A percentile compares a stretch with the other conserved stretches of the same genome.
Evolutionary conservation across 1,139 yeast species (phyloP).

Genomic region (Candida sanyaensis): DNA sequence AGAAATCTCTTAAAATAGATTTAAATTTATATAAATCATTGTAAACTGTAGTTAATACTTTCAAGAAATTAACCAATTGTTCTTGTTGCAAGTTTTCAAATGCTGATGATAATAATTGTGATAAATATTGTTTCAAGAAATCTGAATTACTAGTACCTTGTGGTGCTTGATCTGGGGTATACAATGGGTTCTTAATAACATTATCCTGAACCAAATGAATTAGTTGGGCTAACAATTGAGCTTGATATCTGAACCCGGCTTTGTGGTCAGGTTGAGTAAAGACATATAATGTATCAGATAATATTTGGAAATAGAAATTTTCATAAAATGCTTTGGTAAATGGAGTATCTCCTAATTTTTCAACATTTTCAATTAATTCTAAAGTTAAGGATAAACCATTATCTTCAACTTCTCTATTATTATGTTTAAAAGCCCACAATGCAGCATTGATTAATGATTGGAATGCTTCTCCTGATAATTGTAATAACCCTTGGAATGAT

Average conservation of each 20-base stretch:
- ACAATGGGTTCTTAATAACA: slow-evolving; percentile 75
- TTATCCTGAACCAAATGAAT: slow-evolving; percentile 81
- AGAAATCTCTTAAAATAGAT: slow-evolving; percentile 89
- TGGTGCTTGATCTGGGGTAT: slow-evolving; percentile 72
- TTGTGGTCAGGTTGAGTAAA: slow-evolving; percentile 97
- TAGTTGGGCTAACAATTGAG: slow-evolving; percentile 80
- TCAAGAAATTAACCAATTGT: slow-evolving; percentile 80
- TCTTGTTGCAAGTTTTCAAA: slow-evolving; percentile 87
- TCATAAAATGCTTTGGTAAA: slow-evolving; percentile 87
- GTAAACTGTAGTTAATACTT: slow-evolving; percentile 73
- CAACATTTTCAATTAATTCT: slow-evolving; percentile 86
- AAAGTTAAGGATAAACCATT: slow-evolving; percentile 81
- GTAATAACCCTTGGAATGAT: slow-evolving; percentile 82
- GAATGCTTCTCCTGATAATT: slow-evolving; percentile 90
- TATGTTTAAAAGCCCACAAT: slow-evolving; percentile 97
- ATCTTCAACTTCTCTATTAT: slow-evolving; percentile 92
- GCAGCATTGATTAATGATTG: slow-evolving; percentile 91
- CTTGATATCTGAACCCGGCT: slow-evolving; percentile 89
- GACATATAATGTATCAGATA: slow-evolving; percentile 90
- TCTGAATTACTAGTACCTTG: slow-evolving; percentile 80
- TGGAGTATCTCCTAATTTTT: slow-evolving; percentile 70
- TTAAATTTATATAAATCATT: slow-evolving; percentile 76
- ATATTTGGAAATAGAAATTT: slow-evolving; percentile 84
- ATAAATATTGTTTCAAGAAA: slow-evolving; percentile 79
- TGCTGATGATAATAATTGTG: slow-evolving; percentile 78